Evolutionary conservation across 129 eudicot species (phyloP).

Genomic region (Sambucus nigra): DNA sequence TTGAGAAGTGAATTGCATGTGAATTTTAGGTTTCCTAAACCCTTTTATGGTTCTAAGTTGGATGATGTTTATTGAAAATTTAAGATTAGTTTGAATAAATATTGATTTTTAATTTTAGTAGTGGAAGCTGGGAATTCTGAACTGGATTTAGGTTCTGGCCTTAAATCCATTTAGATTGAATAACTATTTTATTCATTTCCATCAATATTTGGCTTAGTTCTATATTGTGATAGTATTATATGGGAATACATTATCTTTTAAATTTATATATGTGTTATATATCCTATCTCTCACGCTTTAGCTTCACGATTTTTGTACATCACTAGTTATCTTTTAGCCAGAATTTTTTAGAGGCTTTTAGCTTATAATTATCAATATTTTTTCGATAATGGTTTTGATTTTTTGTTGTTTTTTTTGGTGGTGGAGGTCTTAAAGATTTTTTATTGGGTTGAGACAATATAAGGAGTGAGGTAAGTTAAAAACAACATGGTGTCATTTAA

Average conservation of each 20-base stretch:
- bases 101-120: neutral
- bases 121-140: neutral
- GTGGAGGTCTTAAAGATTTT: constrained; percentile 19
- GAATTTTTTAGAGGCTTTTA: neutral
- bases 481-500: too few species aligned
- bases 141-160: constrained; percentile 1
- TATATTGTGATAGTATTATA: neutral
- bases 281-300: neutral
- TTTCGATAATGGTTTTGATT: neutral
- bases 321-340: neutral
- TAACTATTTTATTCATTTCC: neutral
- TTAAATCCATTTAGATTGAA: neutral
- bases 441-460: constrained; percentile 27
- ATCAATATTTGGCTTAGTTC: neutral
- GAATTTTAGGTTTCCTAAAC: neutral
- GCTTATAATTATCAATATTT: neutral
- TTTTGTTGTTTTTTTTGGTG: constrained; percentile 15
- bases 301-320: neutral
- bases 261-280: too few species aligned
- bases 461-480: constrained; percentile 40
- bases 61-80: too few species aligned
- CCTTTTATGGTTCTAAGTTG: neutral
- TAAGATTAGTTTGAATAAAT: too few species aligned
- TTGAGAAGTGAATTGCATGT: neutral
- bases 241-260: neutral